A percentile compares a stretch with the other conserved stretches of the same genome.
These are phyloP conservation scores for Scenedesmus sp. DNA, from an alignment of 163 green algal species.

Conservation along the genomic window DNA sequence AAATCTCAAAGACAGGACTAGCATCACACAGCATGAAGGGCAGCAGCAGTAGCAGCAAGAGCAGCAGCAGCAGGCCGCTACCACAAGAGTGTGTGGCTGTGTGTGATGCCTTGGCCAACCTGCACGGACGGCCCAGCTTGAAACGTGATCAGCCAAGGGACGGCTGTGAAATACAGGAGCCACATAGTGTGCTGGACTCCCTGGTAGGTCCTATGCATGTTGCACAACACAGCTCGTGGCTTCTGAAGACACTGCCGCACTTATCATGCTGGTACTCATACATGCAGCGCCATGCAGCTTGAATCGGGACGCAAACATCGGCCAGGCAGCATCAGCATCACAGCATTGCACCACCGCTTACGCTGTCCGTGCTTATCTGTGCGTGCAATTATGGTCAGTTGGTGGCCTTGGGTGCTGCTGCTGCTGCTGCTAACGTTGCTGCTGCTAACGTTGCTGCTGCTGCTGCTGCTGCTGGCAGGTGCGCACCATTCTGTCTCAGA, in stretches of 20 bases:
- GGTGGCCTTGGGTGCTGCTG: background rate
- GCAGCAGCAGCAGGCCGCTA: background rate
- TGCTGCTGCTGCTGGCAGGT: slow-evolving; percentile 55
- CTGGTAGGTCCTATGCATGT: background rate
- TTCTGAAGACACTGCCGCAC: too few species aligned
- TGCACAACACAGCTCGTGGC: background rate
- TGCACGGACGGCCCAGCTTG: slow-evolving; percentile 29
- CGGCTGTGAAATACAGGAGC: slow-evolving; percentile 33
- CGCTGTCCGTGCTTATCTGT: too few species aligned
- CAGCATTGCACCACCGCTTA: too few species aligned
- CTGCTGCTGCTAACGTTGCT: background rate
- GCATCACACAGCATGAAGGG: background rate
- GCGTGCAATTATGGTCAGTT: background rate
- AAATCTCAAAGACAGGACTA: background rate
- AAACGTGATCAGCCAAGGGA: background rate
- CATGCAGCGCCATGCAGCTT: too few species aligned
- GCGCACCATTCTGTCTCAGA: slow-evolving; percentile 83
- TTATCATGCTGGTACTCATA: too few species aligned
- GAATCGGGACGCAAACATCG: too few species aligned
- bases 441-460: background rate
- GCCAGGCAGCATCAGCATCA: too few species aligned
- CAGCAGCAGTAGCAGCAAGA: slow-evolving; percentile 8
- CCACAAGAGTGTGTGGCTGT: slow-evolving; percentile 1
- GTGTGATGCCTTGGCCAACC: slow-evolving; percentile 10
- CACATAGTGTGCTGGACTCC: slow-evolving; percentile 43